A percentile compares a stretch with the other conserved stretches of the same genome.
phyloP scores from a whole-genome alignment of 148 eudicot genomes.

The Nepenthes mirabilis region DNA sequence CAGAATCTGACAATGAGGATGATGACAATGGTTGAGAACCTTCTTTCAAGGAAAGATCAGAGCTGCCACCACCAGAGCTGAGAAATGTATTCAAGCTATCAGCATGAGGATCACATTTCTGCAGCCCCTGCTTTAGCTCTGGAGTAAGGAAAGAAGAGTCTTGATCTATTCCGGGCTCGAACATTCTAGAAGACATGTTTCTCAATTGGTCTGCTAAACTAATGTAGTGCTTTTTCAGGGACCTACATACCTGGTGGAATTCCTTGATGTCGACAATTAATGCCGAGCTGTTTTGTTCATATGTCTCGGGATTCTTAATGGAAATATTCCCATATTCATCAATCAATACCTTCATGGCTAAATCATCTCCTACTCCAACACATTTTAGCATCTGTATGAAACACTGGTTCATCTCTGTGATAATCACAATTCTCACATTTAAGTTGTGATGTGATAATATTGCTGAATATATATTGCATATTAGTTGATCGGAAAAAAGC shows the following conservation, averaged over 20 bases:
- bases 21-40: conserved; percentile 36
- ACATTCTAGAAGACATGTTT: conserved; percentile 15
- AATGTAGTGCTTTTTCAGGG: conserved; percentile 25
- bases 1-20: conserved; percentile 60
- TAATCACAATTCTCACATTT: background rate
- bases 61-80: conserved; percentile 37
- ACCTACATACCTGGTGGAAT: conserved; percentile 17
- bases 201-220: conserved; percentile 20
- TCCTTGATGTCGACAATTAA: conserved; percentile 24
- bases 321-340: conserved; percentile 14
- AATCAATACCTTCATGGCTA: conserved; percentile 8
- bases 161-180: conserved; percentile 16
- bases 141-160: conserved; percentile 39
- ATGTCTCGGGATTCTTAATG: conserved; percentile 4
- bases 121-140: conserved; percentile 20
- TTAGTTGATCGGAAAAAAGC: background rate
- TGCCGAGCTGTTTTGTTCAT: conserved; percentile 12
- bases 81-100: conserved; percentile 20
- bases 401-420: conserved; percentile 30
- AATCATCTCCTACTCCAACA: background rate
- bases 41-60: conserved; percentile 39
- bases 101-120: conserved; percentile 14
- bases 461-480: background rate
- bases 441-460: background rate
- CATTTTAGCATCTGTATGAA: conserved; percentile 19